phyloP scores from a whole-genome alignment of 1,284 basidiomycete genomes.

The Apiotrichum siamense region DNA sequence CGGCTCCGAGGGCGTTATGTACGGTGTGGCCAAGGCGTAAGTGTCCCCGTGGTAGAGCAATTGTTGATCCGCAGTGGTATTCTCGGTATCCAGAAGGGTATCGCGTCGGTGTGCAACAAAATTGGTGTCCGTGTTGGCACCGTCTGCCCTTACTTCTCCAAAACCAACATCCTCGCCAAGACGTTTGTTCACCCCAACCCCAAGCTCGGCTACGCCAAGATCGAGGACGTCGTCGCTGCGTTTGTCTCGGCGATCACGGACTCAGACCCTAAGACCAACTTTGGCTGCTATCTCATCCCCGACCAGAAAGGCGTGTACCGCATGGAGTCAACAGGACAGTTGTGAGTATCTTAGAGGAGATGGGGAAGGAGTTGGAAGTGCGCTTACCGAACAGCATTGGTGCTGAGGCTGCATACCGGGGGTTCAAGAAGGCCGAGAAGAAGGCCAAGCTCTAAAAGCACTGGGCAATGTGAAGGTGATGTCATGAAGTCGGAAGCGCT shows the following conservation, averaged over 20 bases:
- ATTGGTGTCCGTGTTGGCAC: slow-evolving; percentile 9
- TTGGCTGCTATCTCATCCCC: slow-evolving; percentile 15
- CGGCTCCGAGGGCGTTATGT: slow-evolving; percentile 13
- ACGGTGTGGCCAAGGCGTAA: slow-evolving; percentile 17
- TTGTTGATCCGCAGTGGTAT: not conserved
- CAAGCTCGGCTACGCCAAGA: slow-evolving; percentile 10
- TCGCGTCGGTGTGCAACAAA: not conserved
- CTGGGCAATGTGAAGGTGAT: too few relatives aligned
- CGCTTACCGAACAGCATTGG: not conserved
- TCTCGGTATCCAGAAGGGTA: slow-evolving; percentile 18
- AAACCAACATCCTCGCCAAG: slow-evolving; percentile 11
- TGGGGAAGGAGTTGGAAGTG: not conserved
- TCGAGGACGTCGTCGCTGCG: slow-evolving; percentile 15
- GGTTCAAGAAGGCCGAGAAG: not conserved
- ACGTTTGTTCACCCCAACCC: slow-evolving; percentile 19
- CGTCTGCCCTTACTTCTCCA: slow-evolving; percentile 19
- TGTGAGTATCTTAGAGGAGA: slow-evolving; percentile 7
- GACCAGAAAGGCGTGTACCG: slow-evolving; percentile 17
- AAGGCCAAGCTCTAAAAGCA: not conserved
- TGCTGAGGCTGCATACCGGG: not conserved
- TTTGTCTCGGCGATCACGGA: slow-evolving; percentile 11
- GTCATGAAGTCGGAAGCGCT: too few relatives aligned
- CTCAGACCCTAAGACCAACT: slow-evolving; percentile 14
- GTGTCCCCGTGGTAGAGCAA: slow-evolving; percentile 14
- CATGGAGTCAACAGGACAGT: slow-evolving; percentile 10